phyloP scores from a whole-genome alignment of 164 flowering plant genomes.

The Magnolia kwangsiensis region DNA sequence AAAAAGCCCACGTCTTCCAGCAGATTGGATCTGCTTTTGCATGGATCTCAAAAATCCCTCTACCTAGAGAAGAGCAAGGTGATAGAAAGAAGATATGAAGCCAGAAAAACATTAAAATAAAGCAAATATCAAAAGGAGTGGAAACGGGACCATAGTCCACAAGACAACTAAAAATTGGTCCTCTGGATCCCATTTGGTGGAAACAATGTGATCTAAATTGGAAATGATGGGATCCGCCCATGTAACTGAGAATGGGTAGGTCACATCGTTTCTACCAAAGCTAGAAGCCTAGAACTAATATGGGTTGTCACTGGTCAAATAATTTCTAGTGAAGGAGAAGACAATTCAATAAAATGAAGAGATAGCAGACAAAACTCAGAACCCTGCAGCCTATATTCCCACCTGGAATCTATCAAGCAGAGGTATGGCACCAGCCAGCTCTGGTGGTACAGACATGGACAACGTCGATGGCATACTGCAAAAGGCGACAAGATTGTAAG shows the following conservation, averaged over 20 bases:
- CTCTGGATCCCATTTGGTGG: too few relatives aligned
- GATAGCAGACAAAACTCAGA: neutral
- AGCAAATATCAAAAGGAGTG: neutral
- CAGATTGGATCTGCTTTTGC: conserved; percentile 90
- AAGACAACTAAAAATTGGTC: neutral
- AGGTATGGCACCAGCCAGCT: conserved; percentile 89
- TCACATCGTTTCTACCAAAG: too few relatives aligned
- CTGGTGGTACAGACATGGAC: conserved; percentile 67
- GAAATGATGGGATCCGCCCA: too few relatives aligned
- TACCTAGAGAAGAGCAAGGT: conserved; percentile 47
- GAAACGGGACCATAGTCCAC: neutral
- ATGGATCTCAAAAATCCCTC: conserved; percentile 85
- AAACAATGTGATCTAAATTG: too few relatives aligned
- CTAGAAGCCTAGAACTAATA: too few relatives aligned
- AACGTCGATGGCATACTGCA: conserved; percentile 69
- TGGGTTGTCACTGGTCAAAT: too few relatives aligned
- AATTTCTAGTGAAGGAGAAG: neutral
- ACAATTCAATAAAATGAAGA: neutral
- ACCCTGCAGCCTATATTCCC: neutral
- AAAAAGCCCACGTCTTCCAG: conserved; percentile 88
- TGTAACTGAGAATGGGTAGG: too few relatives aligned
- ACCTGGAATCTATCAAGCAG: conserved; percentile 93
- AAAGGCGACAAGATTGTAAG: neutral
- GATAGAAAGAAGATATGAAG: conserved; percentile 8
- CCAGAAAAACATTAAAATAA: neutral